Evolutionary conservation across 2,329 filamentous ascomycete species (phyloP).

Genomic region (Diaporthe sp.): DNA sequence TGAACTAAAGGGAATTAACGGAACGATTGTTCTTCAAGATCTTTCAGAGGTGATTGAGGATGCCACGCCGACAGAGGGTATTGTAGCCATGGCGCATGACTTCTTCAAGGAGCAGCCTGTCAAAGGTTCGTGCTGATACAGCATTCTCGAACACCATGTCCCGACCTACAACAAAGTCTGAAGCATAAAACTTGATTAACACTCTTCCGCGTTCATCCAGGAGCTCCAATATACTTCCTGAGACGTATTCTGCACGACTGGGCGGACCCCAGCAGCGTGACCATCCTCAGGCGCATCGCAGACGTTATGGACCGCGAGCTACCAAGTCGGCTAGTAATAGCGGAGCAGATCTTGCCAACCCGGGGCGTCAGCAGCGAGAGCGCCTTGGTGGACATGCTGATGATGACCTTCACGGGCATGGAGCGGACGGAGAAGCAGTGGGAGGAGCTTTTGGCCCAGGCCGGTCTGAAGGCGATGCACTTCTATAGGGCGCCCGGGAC

Average conservation of each 20-base stretch:
- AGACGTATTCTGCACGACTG: conserved; percentile 44
- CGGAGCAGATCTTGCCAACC: conserved; percentile 45
- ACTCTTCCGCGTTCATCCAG: conserved; percentile 11
- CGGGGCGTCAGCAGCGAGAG: background rate
- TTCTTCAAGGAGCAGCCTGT: conserved; percentile 35
- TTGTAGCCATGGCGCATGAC: conserved; percentile 30
- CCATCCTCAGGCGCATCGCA: conserved; percentile 36
- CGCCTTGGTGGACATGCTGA: conserved; percentile 42
- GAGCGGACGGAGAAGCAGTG: conserved; percentile 41
- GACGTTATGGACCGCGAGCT: conserved; percentile 41
- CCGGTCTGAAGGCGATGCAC: conserved; percentile 14
- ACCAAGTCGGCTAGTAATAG: conserved; percentile 42
- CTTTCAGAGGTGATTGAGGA: background rate
- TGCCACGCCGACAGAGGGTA: background rate
- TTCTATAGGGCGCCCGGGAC: conserved; percentile 14
- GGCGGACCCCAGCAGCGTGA: conserved; percentile 29
- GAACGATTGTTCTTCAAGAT: conserved; percentile 26
- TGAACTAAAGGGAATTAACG: background rate
- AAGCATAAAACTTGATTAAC: background rate
- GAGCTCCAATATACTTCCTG: conserved; percentile 45
- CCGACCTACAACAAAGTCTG: background rate
- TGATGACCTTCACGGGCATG: conserved; percentile 41
- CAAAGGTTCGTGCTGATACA: background rate
- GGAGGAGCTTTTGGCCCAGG: conserved; percentile 28
- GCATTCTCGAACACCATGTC: background rate